Conservation (phyloP, 805 yeast genomes). For the Saturnispora halmiae region DNA sequence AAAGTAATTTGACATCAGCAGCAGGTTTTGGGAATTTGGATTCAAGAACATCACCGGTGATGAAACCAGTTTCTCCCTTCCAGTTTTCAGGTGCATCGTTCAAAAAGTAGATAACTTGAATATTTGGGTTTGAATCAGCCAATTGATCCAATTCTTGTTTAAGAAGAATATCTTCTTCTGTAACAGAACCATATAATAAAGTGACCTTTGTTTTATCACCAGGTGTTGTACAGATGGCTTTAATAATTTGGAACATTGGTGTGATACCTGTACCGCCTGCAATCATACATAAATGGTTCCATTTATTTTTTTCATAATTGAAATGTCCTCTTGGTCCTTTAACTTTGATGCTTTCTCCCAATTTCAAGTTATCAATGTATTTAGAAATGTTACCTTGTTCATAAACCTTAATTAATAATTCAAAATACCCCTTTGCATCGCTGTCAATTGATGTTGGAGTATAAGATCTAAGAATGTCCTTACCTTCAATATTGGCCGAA, state of each 20-base stretch:
- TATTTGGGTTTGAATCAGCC: conserved; percentile 45
- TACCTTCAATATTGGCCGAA: conserved; percentile 65
- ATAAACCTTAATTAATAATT: conserved; percentile 76
- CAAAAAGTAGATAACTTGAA: conserved; percentile 64
- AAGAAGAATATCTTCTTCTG: conserved; percentile 71
- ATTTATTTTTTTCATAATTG: conserved; percentile 74
- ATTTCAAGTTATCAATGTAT: conserved; percentile 55
- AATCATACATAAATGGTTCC: conserved; percentile 69
- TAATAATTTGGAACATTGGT: conserved; percentile 89
- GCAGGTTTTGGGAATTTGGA: conserved; percentile 53
- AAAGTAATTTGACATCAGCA: conserved; percentile 56
- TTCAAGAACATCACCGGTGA: conserved; percentile 65
- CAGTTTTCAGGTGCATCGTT: conserved; percentile 66
- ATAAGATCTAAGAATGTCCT: conserved; percentile 77
- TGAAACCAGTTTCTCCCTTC: conserved; percentile 72
- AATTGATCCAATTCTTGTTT: conserved; percentile 70
- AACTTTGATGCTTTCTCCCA: conserved; percentile 72
- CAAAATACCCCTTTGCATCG: conserved; percentile 72
- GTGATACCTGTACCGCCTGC: conserved; percentile 97
- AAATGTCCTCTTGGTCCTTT: conserved; percentile 90
- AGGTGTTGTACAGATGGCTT: conserved; percentile 70
- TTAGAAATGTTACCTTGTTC: conserved; percentile 79
- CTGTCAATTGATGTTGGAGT: conserved; percentile 79
- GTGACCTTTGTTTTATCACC: conserved; percentile 67
- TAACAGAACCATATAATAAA: conserved; percentile 73